A percentile compares a stretch with the other conserved stretches of the same genome.
phyloP scores from a whole-genome alignment of 176 grass and related monocot genomes.

The Poa annua region DNA sequence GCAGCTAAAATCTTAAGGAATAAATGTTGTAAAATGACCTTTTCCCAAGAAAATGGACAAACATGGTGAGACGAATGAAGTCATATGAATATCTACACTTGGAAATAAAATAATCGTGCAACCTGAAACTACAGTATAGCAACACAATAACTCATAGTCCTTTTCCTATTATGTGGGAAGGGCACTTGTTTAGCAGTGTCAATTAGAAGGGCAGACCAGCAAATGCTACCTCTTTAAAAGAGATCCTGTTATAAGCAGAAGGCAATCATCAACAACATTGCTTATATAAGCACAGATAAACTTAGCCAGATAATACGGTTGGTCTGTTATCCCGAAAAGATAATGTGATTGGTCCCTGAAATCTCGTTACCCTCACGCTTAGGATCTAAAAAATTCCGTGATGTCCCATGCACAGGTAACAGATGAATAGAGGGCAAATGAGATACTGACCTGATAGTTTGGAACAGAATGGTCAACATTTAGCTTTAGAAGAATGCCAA shows the following conservation, averaged over 20 bases:
- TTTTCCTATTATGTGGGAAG: constrained; percentile 13
- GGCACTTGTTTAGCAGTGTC: not conserved
- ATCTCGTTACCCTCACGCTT: not conserved
- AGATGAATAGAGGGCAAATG: constrained; percentile 5
- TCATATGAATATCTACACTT: not conserved
- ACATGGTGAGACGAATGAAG: not conserved
- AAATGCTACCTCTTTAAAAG: constrained; percentile 5
- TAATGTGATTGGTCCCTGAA: not conserved
- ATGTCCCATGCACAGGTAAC: not conserved
- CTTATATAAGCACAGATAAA: constrained; percentile 22
- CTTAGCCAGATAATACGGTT: not conserved
- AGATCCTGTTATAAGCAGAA: constrained; percentile 28
- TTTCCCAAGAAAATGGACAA: not conserved
- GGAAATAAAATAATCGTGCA: not conserved
- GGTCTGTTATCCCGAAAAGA: not conserved
- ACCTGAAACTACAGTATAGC: constrained; percentile 3
- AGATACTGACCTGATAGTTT: constrained; percentile 24
- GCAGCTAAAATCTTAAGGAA: not conserved
- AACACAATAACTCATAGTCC: not conserved
- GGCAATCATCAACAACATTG: not conserved
- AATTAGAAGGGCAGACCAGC: not conserved
- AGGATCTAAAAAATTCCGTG: not conserved
- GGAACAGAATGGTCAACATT: constrained; percentile 27
- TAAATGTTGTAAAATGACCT: not conserved
- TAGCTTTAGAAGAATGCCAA: constrained; percentile 8